Percentiles rank a stretch among this genome's conserved stretches.
Conservation (phyloP, 768 basidiomycete genomes). For the Pleurotus tuber-regium region DNA sequence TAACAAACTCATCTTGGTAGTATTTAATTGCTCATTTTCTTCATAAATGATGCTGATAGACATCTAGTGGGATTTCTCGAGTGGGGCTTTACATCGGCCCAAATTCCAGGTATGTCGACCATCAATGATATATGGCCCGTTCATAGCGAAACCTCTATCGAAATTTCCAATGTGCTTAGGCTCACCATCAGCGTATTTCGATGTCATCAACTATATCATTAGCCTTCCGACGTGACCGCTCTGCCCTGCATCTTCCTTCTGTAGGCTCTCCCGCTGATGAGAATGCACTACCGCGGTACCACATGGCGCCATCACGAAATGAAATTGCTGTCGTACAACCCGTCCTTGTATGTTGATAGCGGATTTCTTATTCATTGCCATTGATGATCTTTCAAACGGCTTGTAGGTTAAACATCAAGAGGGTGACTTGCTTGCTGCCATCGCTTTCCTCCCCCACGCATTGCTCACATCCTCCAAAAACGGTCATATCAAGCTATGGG, state of each 20-base stretch:
- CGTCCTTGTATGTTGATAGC: constrained; percentile 61
- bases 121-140: neutral
- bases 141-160: neutral
- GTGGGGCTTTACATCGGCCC: constrained; percentile 86
- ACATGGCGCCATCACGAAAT: constrained; percentile 86
- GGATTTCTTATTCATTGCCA: neutral
- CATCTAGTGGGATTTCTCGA: constrained; percentile 89
- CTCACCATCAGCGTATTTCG: constrained; percentile 72
- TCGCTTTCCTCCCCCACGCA: constrained; percentile 77
- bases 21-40: constrained; percentile 20
- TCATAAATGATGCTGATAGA: constrained; percentile 10
- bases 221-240: constrained; percentile 61
- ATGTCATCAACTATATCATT: constrained; percentile 80
- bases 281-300: constrained; percentile 54
- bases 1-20: constrained; percentile 86
- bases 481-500: constrained; percentile 83
- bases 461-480: constrained; percentile 77
- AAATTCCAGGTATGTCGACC: constrained; percentile 54
- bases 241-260: constrained; percentile 54
- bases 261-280: constrained; percentile 28
- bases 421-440: constrained; percentile 67
- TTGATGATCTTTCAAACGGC: constrained; percentile 2
- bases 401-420: constrained; percentile 80
- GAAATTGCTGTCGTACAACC: constrained; percentile 91
- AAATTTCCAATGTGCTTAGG: constrained; percentile 28